phyloP scores from a whole-genome alignment of 1,284 basidiomycete genomes.

The Hemileia vastatrix region DNA sequence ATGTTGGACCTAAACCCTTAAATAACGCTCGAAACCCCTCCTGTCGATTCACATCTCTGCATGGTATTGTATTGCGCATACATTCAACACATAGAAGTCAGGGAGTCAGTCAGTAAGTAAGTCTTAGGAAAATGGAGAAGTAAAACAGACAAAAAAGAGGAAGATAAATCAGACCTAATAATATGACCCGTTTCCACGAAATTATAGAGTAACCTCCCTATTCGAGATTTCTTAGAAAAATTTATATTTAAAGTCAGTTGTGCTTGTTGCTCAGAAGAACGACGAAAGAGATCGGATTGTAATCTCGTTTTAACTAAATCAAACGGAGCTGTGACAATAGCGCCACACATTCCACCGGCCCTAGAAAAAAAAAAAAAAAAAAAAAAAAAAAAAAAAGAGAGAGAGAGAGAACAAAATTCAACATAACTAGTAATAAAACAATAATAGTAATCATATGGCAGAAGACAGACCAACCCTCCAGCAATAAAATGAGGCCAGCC shows the following conservation, averaged over 20 bases:
- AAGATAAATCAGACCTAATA: slow-evolving; percentile 55
- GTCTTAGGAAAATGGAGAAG: not conserved
- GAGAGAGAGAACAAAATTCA: not conserved
- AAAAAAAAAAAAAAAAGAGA: slow-evolving; percentile 11
- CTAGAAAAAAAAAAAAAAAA: slow-evolving; percentile 47
- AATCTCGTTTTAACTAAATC: slow-evolving; percentile 97
- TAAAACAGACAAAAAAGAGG: not conserved
- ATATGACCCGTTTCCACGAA: slow-evolving; percentile 92
- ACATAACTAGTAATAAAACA: not conserved
- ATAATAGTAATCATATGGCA: not conserved
- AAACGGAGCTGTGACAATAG: slow-evolving; percentile 90
- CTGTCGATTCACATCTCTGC: slow-evolving; percentile 74
- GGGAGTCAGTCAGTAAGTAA: not conserved
- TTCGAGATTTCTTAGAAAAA: no score
- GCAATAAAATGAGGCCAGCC: slow-evolving; percentile 47
- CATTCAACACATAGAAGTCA: not conserved
- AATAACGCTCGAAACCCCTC: slow-evolving; percentile 86
- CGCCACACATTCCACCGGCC: slow-evolving; percentile 93
- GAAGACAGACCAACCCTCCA: slow-evolving; percentile 42
- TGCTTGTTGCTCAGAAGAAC: slow-evolving; percentile 1
- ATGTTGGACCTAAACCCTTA: slow-evolving; percentile 84
- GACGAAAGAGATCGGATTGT: slow-evolving; percentile 73
- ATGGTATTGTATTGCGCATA: no score
- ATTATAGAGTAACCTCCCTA: slow-evolving; percentile 64
- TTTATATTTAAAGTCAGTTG: not conserved